Conservation (phyloP, 441 rosid species). For the Adansonia gregorii region DNA sequence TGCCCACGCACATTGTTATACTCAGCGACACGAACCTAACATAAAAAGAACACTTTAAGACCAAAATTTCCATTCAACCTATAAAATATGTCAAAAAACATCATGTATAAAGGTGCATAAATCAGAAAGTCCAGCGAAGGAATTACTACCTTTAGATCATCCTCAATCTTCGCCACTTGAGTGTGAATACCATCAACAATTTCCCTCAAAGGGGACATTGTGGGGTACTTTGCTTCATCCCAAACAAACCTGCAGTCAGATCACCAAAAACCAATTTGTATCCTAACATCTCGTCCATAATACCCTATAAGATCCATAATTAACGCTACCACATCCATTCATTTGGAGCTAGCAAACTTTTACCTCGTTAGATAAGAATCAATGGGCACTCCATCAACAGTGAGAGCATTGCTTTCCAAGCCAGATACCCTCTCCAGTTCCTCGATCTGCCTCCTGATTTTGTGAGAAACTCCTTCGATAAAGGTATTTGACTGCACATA, state of each 20-base stretch:
- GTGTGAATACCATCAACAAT: conserved; percentile 78
- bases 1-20: conserved; percentile 92
- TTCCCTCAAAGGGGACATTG: conserved; percentile 89
- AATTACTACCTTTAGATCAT: conserved; percentile 92
- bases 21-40: conserved; percentile 94
- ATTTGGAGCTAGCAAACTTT: background rate
- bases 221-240: conserved; percentile 97
- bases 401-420: conserved; percentile 77
- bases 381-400: conserved; percentile 93
- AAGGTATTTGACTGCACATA: conserved; percentile 79
- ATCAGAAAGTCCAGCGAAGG: background rate
- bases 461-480: conserved; percentile 90
- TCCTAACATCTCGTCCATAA: background rate
- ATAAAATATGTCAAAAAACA: background rate
- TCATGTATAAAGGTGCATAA: background rate
- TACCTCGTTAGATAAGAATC: conserved; percentile 97
- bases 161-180: conserved; percentile 94
- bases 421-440: conserved; percentile 89
- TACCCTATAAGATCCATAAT: conserved; percentile 23
- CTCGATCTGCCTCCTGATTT: conserved; percentile 97
- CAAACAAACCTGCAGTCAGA: conserved; percentile 74
- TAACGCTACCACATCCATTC: background rate
- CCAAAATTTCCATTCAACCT: background rate
- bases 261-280: conserved; percentile 30
- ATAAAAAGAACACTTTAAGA: conserved; percentile 20